Evolutionary conservation across 2,329 filamentous ascomycete genomes (phyloP).

Genomic region (Pseudocercospora eumusae): DNA sequence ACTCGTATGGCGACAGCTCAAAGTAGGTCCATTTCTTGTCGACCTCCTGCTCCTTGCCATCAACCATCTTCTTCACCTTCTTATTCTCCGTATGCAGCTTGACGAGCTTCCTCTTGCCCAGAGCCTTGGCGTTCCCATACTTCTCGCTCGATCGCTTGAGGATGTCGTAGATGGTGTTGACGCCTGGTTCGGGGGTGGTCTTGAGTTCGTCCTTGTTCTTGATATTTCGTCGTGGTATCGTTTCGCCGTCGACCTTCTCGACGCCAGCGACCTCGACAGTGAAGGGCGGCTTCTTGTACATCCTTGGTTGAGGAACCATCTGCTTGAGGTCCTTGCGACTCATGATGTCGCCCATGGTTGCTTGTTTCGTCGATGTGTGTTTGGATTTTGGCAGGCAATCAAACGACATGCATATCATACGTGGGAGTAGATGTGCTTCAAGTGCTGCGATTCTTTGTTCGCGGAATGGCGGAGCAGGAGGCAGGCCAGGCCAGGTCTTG

Average conservation of each 20-base stretch:
- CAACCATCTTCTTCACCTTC: conserved; percentile 84
- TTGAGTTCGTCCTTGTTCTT: conserved; percentile 70
- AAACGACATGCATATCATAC: conserved; percentile 30
- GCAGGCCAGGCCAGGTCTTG: neutral
- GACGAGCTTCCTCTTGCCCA: conserved; percentile 71
- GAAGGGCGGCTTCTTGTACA: conserved; percentile 68
- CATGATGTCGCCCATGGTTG: conserved; percentile 40
- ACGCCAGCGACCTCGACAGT: conserved; percentile 70
- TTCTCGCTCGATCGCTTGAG: conserved; percentile 66
- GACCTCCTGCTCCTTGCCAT: conserved; percentile 75
- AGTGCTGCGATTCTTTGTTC: neutral
- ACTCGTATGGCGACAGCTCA: conserved; percentile 76
- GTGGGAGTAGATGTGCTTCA: neutral
- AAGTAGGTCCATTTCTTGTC: conserved; percentile 93
- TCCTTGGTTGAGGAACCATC: conserved; percentile 50
- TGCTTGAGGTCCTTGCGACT: conserved; percentile 49
- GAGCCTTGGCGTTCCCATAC: conserved; percentile 55
- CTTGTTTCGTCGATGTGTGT: conserved; percentile 11
- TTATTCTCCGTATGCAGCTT: conserved; percentile 80
- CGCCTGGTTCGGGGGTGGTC: conserved; percentile 64
- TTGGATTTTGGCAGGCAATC: conserved; percentile 14
- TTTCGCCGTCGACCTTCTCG: conserved; percentile 74
- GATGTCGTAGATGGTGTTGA: conserved; percentile 78
- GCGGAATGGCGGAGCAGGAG: neutral
- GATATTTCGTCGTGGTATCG: conserved; percentile 75